A percentile compares a stretch with the other conserved stretches of the same genome.
These are phyloP conservation scores for Colletotrichum chrysophilum DNA, from an alignment of 2,329 filamentous ascomycete genomes.

Conservation along the genomic window DNA sequence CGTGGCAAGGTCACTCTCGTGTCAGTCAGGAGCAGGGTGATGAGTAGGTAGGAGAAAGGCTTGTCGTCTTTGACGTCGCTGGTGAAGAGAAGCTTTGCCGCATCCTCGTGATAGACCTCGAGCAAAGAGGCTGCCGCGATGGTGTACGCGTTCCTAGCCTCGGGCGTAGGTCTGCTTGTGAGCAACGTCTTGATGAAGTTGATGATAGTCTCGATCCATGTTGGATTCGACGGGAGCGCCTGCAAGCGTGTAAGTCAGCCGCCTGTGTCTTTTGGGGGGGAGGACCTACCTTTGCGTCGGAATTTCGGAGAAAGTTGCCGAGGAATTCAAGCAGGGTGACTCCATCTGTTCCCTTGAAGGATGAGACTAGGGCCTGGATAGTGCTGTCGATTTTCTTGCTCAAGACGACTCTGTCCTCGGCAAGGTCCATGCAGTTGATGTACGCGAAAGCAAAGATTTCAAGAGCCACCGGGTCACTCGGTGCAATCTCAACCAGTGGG, in stretches of 20 bases:
- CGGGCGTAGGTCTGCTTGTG: slow-evolving; percentile 58
- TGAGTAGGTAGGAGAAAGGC: slow-evolving; percentile 65
- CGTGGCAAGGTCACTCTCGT: slow-evolving; percentile 66
- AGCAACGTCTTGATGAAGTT: slow-evolving; percentile 58
- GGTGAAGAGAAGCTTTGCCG: slow-evolving; percentile 57
- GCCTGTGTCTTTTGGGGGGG: background rate
- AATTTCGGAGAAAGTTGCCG: slow-evolving; percentile 54
- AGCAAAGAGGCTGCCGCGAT: slow-evolving; percentile 63
- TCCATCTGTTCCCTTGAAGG: slow-evolving; percentile 64
- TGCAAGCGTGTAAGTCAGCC: slow-evolving; percentile 30
- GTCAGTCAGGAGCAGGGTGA: slow-evolving; percentile 71
- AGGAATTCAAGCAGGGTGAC: slow-evolving; percentile 64
- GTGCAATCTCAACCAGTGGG: slow-evolving; percentile 61
- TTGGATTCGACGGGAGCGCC: slow-evolving; percentile 53
- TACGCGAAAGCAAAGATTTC: slow-evolving; percentile 63
- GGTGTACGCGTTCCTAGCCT: slow-evolving; percentile 63
- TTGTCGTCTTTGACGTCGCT: slow-evolving; percentile 48
- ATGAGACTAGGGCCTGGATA: slow-evolving; percentile 53
- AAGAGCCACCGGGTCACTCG: slow-evolving; percentile 57
- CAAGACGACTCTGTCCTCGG: slow-evolving; percentile 35
- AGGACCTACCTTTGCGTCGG: slow-evolving; percentile 51
- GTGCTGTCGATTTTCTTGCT: slow-evolving; percentile 49
- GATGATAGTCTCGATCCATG: slow-evolving; percentile 57
- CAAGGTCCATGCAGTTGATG: slow-evolving; percentile 49
- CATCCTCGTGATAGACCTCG: slow-evolving; percentile 54